These are phyloP conservation scores for Tulasnella sp. DNA, from an alignment of 768 basidiomycete species.

Conservation along the genomic window DNA sequence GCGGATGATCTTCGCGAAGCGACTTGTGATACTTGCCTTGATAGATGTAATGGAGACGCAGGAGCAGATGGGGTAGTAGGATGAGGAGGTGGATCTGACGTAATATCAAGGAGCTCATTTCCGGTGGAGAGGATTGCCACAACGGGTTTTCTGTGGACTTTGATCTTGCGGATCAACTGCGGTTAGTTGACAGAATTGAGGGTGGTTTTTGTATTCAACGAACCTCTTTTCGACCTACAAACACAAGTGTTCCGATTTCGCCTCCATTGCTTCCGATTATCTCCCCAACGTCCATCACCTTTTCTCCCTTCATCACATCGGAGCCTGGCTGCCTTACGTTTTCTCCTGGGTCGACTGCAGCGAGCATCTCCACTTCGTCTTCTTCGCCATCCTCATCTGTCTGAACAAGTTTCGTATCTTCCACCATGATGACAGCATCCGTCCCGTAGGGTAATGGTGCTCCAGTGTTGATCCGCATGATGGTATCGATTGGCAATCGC, in stretches of 20 bases:
- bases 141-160: constrained; percentile 54
- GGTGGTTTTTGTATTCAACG: constrained; percentile 18
- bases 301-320: constrained; percentile 54
- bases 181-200: neutral
- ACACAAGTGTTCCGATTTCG: constrained; percentile 70
- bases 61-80: neutral
- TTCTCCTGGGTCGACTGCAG: constrained; percentile 46
- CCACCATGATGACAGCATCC: constrained; percentile 83
- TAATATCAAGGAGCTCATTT: constrained; percentile 62
- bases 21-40: too few species aligned
- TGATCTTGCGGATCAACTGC: constrained; percentile 36
- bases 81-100: constrained; percentile 22
- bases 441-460: constrained; percentile 61
- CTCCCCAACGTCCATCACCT: constrained; percentile 50
- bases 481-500: constrained; percentile 30
- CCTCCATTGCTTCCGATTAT: constrained; percentile 55
- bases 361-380: constrained; percentile 52
- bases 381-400: constrained; percentile 46
- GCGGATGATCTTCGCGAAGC: constrained; percentile 25
- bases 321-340: constrained; percentile 64
- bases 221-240: constrained; percentile 66
- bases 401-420: constrained; percentile 69
- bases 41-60: too few species aligned
- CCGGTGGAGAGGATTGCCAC: constrained; percentile 79
- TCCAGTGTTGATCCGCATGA: constrained; percentile 78